A percentile compares a stretch with the other conserved stretches of the same genome.
These are phyloP conservation scores for Leccinellum albellum DNA, from an alignment of 768 basidiomycete species.

Conservation along the genomic window DNA sequence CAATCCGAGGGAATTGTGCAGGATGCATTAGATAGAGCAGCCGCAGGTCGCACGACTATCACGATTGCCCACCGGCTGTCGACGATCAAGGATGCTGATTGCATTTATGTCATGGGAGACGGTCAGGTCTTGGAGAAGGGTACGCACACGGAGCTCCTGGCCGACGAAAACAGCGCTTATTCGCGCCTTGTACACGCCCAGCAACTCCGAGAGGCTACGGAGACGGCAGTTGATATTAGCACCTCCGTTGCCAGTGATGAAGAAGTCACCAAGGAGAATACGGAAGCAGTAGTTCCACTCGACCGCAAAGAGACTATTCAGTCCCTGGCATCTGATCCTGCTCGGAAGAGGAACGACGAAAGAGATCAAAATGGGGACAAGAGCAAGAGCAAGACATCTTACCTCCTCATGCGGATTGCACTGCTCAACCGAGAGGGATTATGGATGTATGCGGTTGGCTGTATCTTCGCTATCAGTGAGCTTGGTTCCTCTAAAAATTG, in stretches of 20 bases:
- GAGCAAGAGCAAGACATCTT: conserved; percentile 44
- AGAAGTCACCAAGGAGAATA: conserved; percentile 53
- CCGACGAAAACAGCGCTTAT: conserved; percentile 61
- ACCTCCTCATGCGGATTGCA: conserved; percentile 74
- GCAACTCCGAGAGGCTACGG: conserved; percentile 59
- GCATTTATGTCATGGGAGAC: conserved; percentile 87
- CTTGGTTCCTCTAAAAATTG: background rate
- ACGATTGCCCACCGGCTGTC: conserved; percentile 79
- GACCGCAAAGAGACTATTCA: conserved; percentile 38
- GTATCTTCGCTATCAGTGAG: conserved; percentile 47
- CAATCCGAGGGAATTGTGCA: conserved; percentile 86
- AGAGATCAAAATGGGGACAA: conserved; percentile 29
- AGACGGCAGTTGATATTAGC: conserved; percentile 28
- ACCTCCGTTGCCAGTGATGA: conserved; percentile 22
- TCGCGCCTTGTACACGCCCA: conserved; percentile 74
- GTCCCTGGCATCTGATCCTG: conserved; percentile 66
- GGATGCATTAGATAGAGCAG: conserved; percentile 84
- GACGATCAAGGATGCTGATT: conserved; percentile 81
- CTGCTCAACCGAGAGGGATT: conserved; percentile 56
- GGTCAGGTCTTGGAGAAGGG: conserved; percentile 80
- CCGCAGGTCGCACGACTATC: conserved; percentile 73
- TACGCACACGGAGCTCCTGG: conserved; percentile 68
- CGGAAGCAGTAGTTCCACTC: conserved; percentile 59
- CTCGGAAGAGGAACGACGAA: conserved; percentile 44
- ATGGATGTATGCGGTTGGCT: conserved; percentile 57